phyloP scores from a whole-genome alignment of 2,329 filamentous ascomycete species.

The Stylonectria norvegica region DNA sequence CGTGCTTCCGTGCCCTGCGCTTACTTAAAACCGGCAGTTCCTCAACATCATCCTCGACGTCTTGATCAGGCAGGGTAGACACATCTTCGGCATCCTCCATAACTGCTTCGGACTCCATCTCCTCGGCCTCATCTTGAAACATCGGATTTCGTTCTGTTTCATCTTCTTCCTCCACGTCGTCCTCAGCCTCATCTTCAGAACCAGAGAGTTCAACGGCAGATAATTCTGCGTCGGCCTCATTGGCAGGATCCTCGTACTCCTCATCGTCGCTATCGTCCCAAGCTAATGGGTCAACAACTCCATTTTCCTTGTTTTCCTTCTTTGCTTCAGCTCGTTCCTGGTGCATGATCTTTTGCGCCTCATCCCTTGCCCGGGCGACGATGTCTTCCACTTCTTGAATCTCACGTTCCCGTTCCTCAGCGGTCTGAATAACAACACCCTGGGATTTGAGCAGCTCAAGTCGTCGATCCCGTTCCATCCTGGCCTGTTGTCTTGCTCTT shows the following conservation, averaged over 20 bases:
- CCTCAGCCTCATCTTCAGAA: conserved; percentile 40
- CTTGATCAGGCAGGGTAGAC: conserved; percentile 39
- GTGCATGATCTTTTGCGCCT: conserved; percentile 71
- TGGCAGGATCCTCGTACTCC: conserved; percentile 41
- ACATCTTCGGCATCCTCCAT: conserved; percentile 19
- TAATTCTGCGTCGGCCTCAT: conserved; percentile 38
- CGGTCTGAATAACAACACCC: conserved; percentile 77
- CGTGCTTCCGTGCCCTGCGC: conserved; percentile 50
- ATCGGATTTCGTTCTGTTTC: conserved; percentile 33
- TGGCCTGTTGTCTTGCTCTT: conserved; percentile 76
- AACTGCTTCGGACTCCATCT: conserved; percentile 35
- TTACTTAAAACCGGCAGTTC: conserved; percentile 39
- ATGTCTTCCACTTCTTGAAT: conserved; percentile 83
- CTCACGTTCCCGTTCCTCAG: conserved; percentile 80
- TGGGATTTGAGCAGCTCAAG: conserved; percentile 74
- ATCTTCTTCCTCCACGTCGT: conserved; percentile 32
- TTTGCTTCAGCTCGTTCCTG: conserved; percentile 72
- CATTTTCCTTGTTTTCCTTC: conserved; percentile 51
- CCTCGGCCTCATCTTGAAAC: conserved; percentile 40
- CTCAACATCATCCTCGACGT: conserved; percentile 30
- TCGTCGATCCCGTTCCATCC: conserved; percentile 70
- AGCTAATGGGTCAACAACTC: conserved; percentile 48
- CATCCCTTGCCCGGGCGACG: conserved; percentile 75
- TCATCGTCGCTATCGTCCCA: conserved; percentile 58
- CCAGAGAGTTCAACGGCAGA: conserved; percentile 43